Conservation (phyloP, 208 protist species). For the Acanthamoeba triangularis region DNA sequence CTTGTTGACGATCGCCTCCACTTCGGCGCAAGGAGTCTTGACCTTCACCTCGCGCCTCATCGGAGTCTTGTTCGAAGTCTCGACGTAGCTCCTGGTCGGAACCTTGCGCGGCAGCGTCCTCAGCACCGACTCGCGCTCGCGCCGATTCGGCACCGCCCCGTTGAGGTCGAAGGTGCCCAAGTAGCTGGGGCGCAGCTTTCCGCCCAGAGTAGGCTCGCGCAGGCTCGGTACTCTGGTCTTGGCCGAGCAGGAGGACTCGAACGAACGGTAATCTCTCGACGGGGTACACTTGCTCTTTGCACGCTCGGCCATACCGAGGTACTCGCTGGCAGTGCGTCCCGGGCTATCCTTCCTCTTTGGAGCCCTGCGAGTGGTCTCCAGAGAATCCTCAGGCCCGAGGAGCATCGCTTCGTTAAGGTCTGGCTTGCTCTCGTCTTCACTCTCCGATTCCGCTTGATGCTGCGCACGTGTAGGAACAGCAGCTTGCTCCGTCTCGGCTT, state of each 20-base stretch:
- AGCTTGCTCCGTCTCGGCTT: neutral
- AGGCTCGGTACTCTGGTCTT: conserved; percentile 7
- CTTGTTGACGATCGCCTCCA: neutral
- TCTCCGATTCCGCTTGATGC: neutral
- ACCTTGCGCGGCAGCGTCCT: neutral
- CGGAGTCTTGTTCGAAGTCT: neutral
- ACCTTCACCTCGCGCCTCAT: neutral
- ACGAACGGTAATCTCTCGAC: neutral
- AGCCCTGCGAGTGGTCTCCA: neutral
- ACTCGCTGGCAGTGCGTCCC: neutral
- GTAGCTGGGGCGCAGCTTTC: conserved; percentile 1
- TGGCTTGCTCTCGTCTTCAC: neutral
- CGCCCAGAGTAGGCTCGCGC: neutral
- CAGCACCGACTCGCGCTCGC: neutral
- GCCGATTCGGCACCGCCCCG: conserved; percentile 1
- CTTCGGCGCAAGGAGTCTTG: neutral
- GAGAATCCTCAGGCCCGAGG: neutral
- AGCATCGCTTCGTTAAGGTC: neutral
- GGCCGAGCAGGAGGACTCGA: neutral
- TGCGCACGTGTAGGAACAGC: neutral
- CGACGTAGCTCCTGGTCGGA: neutral
- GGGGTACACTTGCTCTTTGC: neutral
- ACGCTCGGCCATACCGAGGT: neutral
- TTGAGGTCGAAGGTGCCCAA: conserved; percentile 34
- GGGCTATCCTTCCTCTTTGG: neutral